Evolutionary conservation across 495 filamentous ascomycete genomes (phyloP).

Genomic region (Tuber brumale): DNA sequence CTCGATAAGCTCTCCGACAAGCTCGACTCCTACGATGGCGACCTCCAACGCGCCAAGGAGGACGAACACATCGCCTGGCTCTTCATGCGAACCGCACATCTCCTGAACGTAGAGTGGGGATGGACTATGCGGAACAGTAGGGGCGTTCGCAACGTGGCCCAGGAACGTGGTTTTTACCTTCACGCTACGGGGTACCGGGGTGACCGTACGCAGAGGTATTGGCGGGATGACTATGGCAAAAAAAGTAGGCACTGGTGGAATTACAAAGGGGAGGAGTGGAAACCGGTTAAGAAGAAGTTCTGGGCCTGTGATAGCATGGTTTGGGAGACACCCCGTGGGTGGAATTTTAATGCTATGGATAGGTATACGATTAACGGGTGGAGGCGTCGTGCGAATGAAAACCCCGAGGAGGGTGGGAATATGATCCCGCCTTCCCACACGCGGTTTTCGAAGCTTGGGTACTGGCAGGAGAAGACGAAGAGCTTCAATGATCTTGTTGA

Average conservation of each 20-base stretch:
- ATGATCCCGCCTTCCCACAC: constrained; percentile 18
- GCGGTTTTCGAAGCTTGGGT: constrained; percentile 17
- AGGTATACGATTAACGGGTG: constrained; percentile 13
- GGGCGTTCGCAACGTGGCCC: not conserved
- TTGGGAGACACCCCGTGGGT: constrained; percentile 15
- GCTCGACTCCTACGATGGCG: constrained; percentile 8
- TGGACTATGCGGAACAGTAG: not conserved
- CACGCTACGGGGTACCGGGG: constrained; percentile 24
- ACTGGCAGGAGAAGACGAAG: constrained; percentile 25
- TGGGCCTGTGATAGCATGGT: constrained; percentile 9
- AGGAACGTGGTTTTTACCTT: constrained; percentile 26
- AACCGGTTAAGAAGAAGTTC: not conserved
- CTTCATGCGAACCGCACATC: constrained; percentile 22
- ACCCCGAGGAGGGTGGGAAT: constrained; percentile 14
- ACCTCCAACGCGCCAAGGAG: constrained; percentile 17
- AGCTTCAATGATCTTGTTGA: constrained; percentile 17
- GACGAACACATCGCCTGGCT: constrained; percentile 32
- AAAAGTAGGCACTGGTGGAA: constrained; percentile 18
- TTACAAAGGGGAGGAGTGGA: constrained; percentile 11
- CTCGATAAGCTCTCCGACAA: constrained; percentile 21
- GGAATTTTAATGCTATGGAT: constrained; percentile 24
- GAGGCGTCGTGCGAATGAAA: constrained; percentile 21
- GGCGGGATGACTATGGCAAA: not conserved
- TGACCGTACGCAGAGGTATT: constrained; percentile 19
- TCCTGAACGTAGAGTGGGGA: not conserved